A percentile compares a stretch with the other conserved stretches of the same genome.
These are phyloP conservation scores for Cryoendolithus antarcticus DNA, from an alignment of 2,329 filamentous ascomycete genomes.

Conservation along the genomic window DNA sequence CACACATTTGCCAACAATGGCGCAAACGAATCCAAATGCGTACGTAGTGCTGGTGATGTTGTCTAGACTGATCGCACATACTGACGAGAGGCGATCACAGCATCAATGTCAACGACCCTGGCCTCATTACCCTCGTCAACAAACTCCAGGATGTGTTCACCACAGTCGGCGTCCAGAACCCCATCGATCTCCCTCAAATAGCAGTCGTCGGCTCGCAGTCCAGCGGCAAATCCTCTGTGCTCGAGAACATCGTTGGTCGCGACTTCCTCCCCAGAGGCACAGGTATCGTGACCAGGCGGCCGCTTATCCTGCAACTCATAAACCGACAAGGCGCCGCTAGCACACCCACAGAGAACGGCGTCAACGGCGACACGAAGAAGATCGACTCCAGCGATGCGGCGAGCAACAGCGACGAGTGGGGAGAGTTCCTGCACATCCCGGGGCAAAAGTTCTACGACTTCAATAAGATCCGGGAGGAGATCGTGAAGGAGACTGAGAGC, in stretches of 20 bases:
- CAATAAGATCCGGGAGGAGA: slow-evolving; percentile 96
- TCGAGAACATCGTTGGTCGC: slow-evolving; percentile 96
- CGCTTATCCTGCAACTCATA: slow-evolving; percentile 94
- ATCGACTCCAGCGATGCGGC: slow-evolving; percentile 63
- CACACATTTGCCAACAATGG: slow-evolving; percentile 14
- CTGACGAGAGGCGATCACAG: slow-evolving; percentile 26
- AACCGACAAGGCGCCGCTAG: slow-evolving; percentile 54
- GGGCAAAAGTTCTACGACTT: slow-evolving; percentile 98
- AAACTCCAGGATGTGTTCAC: slow-evolving; percentile 99
- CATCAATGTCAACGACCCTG: slow-evolving; percentile 60
- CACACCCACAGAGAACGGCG: slow-evolving; percentile 55
- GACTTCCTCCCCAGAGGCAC: slow-evolving; percentile 97
- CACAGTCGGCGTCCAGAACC: slow-evolving; percentile 94
- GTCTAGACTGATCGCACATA: neutral
- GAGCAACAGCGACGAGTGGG: slow-evolving; percentile 91
- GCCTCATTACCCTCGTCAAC: slow-evolving; percentile 76
- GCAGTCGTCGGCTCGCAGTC: slow-evolving; percentile 97
- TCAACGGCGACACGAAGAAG: slow-evolving; percentile 61
- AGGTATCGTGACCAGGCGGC: slow-evolving; percentile 91
- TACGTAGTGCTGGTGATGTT: slow-evolving; percentile 7
- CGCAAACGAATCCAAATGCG: slow-evolving; percentile 21
- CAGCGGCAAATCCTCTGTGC: slow-evolving; percentile 95
- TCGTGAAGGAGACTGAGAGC: slow-evolving; percentile 86
- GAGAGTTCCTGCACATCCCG: slow-evolving; percentile 95
- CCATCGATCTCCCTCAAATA: slow-evolving; percentile 97